Percentiles rank a stretch among this genome's conserved stretches.
Evolutionary conservation across 148 eudicot genomes (phyloP).

Genomic region (Rhododendron ovatum): DNA sequence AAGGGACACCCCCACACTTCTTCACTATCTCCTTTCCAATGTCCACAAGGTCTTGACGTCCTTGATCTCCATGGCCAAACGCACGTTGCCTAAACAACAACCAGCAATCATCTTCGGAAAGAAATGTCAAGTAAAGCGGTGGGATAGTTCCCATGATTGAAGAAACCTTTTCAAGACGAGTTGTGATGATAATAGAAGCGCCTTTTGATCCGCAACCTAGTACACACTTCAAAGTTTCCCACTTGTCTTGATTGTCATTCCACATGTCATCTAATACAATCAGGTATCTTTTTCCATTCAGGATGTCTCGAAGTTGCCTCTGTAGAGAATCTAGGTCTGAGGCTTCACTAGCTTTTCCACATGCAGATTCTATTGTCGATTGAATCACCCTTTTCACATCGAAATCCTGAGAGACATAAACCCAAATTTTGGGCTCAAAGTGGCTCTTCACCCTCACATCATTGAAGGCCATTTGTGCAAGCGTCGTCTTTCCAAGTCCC

Average conservation of each 20-base stretch:
- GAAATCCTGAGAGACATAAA: background rate
- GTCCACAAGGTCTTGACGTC: background rate
- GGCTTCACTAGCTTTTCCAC: background rate
- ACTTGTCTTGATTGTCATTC: background rate
- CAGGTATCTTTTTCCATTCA: background rate
- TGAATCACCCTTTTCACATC: background rate
- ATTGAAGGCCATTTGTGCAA: background rate
- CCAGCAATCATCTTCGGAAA: slow-evolving; percentile 1
- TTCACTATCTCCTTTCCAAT: background rate
- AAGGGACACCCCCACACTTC: slow-evolving; percentile 4
- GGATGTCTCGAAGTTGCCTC: background rate
- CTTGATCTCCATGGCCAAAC: background rate
- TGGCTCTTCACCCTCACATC: slow-evolving; percentile 4
- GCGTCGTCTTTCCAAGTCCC: background rate
- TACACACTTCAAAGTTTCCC: background rate
- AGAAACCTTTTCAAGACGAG: background rate
- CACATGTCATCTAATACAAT: background rate
- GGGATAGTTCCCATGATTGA: background rate
- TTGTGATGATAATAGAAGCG: background rate
- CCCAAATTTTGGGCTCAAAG: slow-evolving; percentile 1
- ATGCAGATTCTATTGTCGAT: background rate
- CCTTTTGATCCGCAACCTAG: background rate
- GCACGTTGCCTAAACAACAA: background rate
- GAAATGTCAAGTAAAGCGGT: background rate
- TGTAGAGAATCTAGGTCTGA: background rate